A percentile compares a stretch with the other conserved stretches of the same genome.
Conservation (phyloP, 805 yeast genomes). For the Candida koratica region DNA sequence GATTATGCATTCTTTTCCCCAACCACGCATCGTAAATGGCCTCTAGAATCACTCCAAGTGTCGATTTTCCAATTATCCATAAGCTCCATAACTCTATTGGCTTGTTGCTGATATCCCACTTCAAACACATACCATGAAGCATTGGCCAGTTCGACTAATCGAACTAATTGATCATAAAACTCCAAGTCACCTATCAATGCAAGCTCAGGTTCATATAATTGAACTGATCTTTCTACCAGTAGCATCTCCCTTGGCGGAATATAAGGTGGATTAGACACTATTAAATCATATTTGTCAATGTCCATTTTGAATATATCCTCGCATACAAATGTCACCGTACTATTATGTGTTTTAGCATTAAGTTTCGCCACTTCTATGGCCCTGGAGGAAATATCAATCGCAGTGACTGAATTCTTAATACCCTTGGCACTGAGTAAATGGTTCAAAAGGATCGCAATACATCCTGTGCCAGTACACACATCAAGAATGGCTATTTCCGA, state of each 20-base stretch:
- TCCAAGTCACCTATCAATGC: constrained; percentile 80
- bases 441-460: constrained; percentile 59
- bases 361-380: constrained; percentile 51
- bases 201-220: constrained; percentile 63
- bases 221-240: constrained; percentile 58
- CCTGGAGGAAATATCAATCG: constrained; percentile 51
- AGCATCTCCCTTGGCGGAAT: constrained; percentile 49
- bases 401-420: constrained; percentile 27
- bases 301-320: constrained; percentile 9
- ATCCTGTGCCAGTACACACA: constrained; percentile 86
- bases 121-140: constrained; percentile 71
- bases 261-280: constrained; percentile 92
- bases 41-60: constrained; percentile 46
- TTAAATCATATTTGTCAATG: constrained; percentile 39
- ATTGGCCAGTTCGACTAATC: constrained; percentile 36
- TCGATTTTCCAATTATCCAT: constrained; percentile 49
- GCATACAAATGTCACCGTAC: constrained; percentile 8
- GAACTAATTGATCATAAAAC: constrained; percentile 58
- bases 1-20: too few species aligned
- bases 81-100: constrained; percentile 30
- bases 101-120: constrained; percentile 63
- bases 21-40: constrained; percentile 54
- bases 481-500: constrained; percentile 44
- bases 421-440: constrained; percentile 14
- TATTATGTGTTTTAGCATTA: constrained; percentile 29